A percentile compares a stretch with the other conserved stretches of the same genome.
phyloP scores from a whole-genome alignment of 805 yeast species.

The Candida palmyrensis region DNA sequence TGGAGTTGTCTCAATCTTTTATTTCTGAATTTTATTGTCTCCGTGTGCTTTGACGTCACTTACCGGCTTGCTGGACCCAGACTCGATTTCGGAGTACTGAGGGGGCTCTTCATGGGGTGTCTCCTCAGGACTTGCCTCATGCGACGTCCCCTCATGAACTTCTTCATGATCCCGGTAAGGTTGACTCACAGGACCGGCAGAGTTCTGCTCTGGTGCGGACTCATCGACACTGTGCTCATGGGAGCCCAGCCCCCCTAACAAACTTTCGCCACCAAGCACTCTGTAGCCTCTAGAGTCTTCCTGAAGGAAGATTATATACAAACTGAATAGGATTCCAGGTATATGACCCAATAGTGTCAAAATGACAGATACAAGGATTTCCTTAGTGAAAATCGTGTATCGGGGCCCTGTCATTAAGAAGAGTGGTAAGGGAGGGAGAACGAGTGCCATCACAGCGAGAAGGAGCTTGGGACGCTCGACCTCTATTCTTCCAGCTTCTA shows the following conservation, averaged over 20 bases:
- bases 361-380: conserved; percentile 25
- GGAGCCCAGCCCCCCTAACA: neutral
- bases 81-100: neutral
- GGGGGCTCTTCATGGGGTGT: conserved; percentile 2
- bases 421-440: conserved; percentile 37
- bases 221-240: neutral
- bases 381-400: conserved; percentile 27
- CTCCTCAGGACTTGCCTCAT: too few species aligned
- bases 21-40: conserved; percentile 2
- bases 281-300: neutral
- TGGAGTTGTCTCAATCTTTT: too few species aligned
- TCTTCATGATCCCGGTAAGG: neutral
- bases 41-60: too few species aligned
- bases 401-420: conserved; percentile 22
- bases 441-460: conserved; percentile 25
- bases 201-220: neutral
- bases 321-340: conserved; percentile 28
- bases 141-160: too few species aligned
- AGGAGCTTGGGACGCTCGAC: conserved; percentile 11
- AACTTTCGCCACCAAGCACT: neutral
- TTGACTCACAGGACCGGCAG: neutral
- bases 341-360: conserved; percentile 28
- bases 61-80: neutral
- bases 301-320: conserved; percentile 13
- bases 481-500: neutral